Conservation (phyloP, 768 basidiomycete genomes). For the Amanita pallidorosea region DNA sequence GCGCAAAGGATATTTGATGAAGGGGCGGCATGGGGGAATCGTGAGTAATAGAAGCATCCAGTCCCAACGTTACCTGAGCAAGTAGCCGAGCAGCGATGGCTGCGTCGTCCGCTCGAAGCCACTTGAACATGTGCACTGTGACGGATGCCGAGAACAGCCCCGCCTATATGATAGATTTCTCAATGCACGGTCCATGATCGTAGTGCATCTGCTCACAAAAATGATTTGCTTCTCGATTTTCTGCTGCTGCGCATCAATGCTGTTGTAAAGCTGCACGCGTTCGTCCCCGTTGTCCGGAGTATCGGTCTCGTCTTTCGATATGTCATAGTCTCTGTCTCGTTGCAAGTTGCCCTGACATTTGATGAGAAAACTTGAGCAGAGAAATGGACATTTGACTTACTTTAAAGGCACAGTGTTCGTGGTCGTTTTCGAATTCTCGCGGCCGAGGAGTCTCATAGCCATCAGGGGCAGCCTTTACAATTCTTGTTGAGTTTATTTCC, state of each 20-base stretch:
- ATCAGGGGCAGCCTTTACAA: too few species aligned
- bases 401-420: not conserved
- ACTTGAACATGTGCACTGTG: not conserved
- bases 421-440: too few species aligned
- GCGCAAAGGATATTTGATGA: not conserved
- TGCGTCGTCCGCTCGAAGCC: not conserved
- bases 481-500: too few species aligned
- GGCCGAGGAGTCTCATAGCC: too few species aligned
- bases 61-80: not conserved
- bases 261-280: not conserved
- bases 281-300: not conserved
- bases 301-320: not conserved
- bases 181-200: not conserved
- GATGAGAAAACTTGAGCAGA: not conserved
- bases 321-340: not conserved
- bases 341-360: not conserved
- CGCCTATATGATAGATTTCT: not conserved
- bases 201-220: not conserved
- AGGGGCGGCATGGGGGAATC: not conserved
- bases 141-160: not conserved
- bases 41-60: not conserved
- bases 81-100: not conserved
- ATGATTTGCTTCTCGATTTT: not conserved
- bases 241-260: not conserved
- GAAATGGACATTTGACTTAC: not conserved